Base-by-base conservation (phyloP, 345 rosid genomes). In the Brassica cretica region DNA sequence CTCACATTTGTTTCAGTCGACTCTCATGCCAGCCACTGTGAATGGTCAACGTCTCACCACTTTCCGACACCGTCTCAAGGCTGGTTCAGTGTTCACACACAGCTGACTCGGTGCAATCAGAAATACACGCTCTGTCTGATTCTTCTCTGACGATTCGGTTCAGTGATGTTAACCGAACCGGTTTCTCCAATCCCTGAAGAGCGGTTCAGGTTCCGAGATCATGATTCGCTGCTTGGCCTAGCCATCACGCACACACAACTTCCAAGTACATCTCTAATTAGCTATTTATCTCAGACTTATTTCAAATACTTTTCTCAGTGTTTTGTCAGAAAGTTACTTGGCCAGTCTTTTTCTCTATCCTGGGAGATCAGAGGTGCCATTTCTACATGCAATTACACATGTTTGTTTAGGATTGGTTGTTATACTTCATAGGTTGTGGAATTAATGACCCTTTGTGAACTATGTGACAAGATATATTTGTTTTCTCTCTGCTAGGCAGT, bases 281-380 rank as follows among this genome's bases (percentile, higher is more conserved):
- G 37, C 37, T 33, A 33, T 35, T 35, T 35, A 35, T 35, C 41
- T 35, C 41, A 35, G 41, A 35, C 41, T 35, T 35, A 35, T 6
- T 9, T 7, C 41, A 35, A 35, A 35, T 35, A 35, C 41, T 35
- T 35, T 35, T 35, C 41, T 35, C 44, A 37, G 8, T 37, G 10
- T 8, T 35, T 29, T 70, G 24, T 12, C 83, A 89, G 97, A 94
- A 82, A 92, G 82, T 81, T 94, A 92, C 88, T 78, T 94, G 76
- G 97, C 97, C 41, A 94, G 87, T 78, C 88, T 94, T 11, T 89
- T 94, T 73, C 93, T 92, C 58, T 94, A 88, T 81, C 93, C 95
- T 63, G 97, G 95, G 71, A 89, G 88, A 80, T 87, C 92, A n/a
- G 89, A 92, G 89, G 84, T 92, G 78, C 88, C 94, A 24, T 94